phyloP scores from a whole-genome alignment of 345 rosid species.

The Firmiana major region DNA sequence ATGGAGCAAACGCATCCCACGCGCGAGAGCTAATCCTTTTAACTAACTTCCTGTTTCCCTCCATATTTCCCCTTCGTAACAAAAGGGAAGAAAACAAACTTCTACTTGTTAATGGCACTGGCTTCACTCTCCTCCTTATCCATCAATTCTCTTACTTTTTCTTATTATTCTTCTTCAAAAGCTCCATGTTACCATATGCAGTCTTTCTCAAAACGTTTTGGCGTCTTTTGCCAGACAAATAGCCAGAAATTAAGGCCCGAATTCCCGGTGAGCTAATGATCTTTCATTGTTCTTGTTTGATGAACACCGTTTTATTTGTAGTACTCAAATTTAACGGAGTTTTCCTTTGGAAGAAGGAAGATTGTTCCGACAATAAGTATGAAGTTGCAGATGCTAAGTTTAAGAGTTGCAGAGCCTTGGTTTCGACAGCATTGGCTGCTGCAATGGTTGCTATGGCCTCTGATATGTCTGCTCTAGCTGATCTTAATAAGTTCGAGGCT shows the following conservation, averaged over 20 bases:
- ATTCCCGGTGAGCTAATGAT: not conserved
- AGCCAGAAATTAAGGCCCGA: conserved; percentile 19
- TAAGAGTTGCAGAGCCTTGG: conserved; percentile 47
- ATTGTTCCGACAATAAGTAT: conserved; percentile 23
- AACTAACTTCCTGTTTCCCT: not conserved
- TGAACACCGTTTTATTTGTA: not conserved
- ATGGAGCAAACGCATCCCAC: too few relatives aligned
- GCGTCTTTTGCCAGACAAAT: conserved; percentile 19
- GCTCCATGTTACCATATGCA: not conserved
- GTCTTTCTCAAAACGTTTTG: conserved; percentile 18
- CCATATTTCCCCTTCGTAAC: not conserved
- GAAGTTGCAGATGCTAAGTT: conserved; percentile 24
- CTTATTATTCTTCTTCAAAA: conserved; percentile 4
- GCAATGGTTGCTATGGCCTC: conserved; percentile 51
- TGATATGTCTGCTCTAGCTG: conserved; percentile 62
- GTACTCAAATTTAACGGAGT: not conserved
- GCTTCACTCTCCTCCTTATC: not conserved
- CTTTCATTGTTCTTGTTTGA: conserved; percentile 3
- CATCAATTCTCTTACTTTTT: not conserved
- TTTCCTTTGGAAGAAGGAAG: conserved; percentile 46
- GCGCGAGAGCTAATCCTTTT: not conserved
- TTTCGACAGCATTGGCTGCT: conserved; percentile 65
- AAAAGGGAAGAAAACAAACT: not conserved
- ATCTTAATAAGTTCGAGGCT: conserved; percentile 83
- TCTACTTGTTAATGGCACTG: not conserved